Base-by-base conservation (phyloP, 495 filamentous ascomycete genomes). In the Neurospora tetraspora region DNA sequence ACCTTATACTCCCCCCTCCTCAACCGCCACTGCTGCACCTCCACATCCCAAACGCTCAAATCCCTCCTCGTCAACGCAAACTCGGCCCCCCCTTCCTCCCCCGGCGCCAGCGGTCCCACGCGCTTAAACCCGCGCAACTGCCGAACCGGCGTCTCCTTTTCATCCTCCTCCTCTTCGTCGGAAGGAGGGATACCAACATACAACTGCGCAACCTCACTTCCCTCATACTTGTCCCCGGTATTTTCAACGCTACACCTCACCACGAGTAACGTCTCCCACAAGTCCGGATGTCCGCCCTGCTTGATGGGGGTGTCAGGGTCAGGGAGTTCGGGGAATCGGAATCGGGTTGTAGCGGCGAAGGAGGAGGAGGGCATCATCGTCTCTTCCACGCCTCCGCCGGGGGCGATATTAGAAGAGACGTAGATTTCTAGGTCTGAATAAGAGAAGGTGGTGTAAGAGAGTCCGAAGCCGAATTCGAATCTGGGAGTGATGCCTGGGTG, bases 11-110 rank as follows among this genome's bases (percentile, higher is more conserved):
- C 75, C 6, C 86, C 85, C 20, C 73, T 73, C 34, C 84, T 79
- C 78, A 98, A 81, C 36, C 93, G 84, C 95, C 95, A 98, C 79
- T 94, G 94, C 86, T 93, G 91, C 74, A 82, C 81, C n/a, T 85
- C 82, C 12, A 90, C 87, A 78, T 92, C 91, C 95, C 95, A 98
- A 0, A 93, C 96, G 53, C 88, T 90, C 73, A 92, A 70, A 75
- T 91, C 90, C 65, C 88, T 80, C 36, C 89, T 77, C 43, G 81
- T 88, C 68, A 91, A 70, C 27, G 78, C 76, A 75, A 90, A 86
- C 6, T 70, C 73, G 1, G 87, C 82, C 61, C 76, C 73, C 43
- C 70, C 70, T 3, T 74, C 80, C 74, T 85, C 76, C 0, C 88
- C 88, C 0, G 80, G 72, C 3, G 71, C 76, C 18, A 89, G 75